Percentiles rank a stretch among this genome's conserved stretches.
Conservation (phyloP, 2,329 filamentous ascomycete genomes). For the Zasmidium cellare region DNA sequence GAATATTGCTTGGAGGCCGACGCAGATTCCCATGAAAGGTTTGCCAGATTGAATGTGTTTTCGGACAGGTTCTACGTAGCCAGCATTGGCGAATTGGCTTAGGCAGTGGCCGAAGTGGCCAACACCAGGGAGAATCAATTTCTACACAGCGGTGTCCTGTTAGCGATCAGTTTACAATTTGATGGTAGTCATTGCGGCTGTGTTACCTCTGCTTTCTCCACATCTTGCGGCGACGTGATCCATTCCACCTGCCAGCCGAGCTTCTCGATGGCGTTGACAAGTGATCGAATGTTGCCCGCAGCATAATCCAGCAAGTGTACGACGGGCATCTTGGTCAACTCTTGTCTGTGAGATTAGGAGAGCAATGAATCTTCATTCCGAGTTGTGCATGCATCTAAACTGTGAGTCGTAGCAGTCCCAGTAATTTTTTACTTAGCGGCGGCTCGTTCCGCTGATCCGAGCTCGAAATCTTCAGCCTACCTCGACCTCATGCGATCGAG, state of each 20-base stretch:
- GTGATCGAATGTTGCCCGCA: slow-evolving; percentile 90
- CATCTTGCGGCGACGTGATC: slow-evolving; percentile 81
- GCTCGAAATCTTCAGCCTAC: background rate
- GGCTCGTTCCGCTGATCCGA: background rate
- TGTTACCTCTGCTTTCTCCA: slow-evolving; percentile 77
- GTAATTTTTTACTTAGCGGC: background rate
- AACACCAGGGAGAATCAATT: slow-evolving; percentile 92
- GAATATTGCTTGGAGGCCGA: slow-evolving; percentile 89
- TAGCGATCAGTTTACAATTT: slow-evolving; percentile 32
- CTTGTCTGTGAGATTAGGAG: too few relatives aligned
- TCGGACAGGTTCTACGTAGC: slow-evolving; percentile 79
- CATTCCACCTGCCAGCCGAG: slow-evolving; percentile 91
- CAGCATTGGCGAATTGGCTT: slow-evolving; percentile 75
- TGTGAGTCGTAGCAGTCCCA: background rate
- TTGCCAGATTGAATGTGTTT: slow-evolving; percentile 87
- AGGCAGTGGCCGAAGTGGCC: slow-evolving; percentile 98
- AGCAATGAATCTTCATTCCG: too few relatives aligned
- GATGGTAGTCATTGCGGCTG: background rate
- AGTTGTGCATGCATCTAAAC: background rate
- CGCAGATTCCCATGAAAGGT: slow-evolving; percentile 97
- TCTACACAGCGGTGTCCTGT: slow-evolving; percentile 53
- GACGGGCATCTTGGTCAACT: slow-evolving; percentile 60
- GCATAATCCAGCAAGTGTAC: slow-evolving; percentile 87
- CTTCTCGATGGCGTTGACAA: slow-evolving; percentile 97
- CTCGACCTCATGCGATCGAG: slow-evolving; percentile 7